A percentile compares a stretch with the other conserved stretches of the same genome.
These are phyloP conservation scores for Xerophyta viscosa DNA, from an alignment of 106 monocot genomes.

Conservation along the genomic window DNA sequence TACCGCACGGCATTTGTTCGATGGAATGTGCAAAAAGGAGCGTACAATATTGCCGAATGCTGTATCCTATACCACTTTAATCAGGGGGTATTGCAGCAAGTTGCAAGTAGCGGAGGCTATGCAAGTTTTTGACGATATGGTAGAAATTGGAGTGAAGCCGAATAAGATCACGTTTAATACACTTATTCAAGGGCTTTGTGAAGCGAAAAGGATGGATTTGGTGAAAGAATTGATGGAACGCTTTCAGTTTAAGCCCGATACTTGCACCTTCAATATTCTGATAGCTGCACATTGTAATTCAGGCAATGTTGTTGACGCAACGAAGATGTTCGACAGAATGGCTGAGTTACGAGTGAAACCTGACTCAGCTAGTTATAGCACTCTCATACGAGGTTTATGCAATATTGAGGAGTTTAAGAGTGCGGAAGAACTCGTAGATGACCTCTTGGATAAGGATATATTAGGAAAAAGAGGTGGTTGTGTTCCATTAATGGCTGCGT, in stretches of 20 bases:
- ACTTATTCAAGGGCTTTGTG: constrained; percentile 69
- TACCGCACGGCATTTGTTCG: constrained; percentile 49
- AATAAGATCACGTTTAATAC: constrained; percentile 80
- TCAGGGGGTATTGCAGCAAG: constrained; percentile 47
- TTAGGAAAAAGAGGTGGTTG: constrained; percentile 38
- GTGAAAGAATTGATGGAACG: constrained; percentile 47
- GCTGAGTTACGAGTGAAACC: constrained; percentile 37
- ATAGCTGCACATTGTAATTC: constrained; percentile 42
- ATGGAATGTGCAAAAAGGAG: constrained; percentile 41
- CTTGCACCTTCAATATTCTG: constrained; percentile 87
- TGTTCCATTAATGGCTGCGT: constrained; percentile 63
- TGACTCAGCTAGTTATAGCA: constrained; percentile 83
- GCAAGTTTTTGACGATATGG: constrained; percentile 51
- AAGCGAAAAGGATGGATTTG: constrained; percentile 56
- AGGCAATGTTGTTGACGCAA: constrained; percentile 44
- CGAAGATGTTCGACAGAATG: constrained; percentile 67
- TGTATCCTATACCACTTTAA: constrained; percentile 75
- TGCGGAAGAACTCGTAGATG: constrained; percentile 70
- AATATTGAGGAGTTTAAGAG: constrained; percentile 24
- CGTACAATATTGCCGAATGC: too few relatives aligned
- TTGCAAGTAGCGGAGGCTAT: constrained; percentile 38
- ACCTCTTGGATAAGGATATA: constrained; percentile 57
- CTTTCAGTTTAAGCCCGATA: constrained; percentile 48
- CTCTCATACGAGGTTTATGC: constrained; percentile 54
- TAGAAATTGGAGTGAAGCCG: constrained; percentile 30